Evolutionary conservation across 192 early-diverging fungal species (phyloP).

Genomic region (Coemansia asiatica): DNA sequence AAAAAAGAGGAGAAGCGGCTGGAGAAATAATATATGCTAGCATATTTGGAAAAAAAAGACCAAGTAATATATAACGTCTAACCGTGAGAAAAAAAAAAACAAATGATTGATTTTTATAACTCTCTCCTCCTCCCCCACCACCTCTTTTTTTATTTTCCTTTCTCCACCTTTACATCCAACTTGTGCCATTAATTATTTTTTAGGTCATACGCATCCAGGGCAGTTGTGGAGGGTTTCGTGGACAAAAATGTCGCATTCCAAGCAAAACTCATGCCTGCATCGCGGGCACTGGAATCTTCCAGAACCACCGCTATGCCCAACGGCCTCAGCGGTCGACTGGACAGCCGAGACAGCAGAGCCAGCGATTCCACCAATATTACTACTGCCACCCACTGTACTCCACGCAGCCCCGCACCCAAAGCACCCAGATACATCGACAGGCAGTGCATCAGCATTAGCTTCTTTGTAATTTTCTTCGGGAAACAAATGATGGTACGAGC

Average conservation of each 20-base stretch:
- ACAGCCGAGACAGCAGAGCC: too few species aligned
- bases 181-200: neutral
- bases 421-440: slow-evolving; percentile 31
- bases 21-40: neutral
- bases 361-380: neutral
- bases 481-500: slow-evolving; percentile 94
- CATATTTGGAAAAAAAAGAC: neutral
- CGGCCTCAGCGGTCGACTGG: too few species aligned
- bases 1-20: neutral
- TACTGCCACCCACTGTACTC: neutral
- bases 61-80: neutral
- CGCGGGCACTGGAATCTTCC: slow-evolving; percentile 68
- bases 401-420: slow-evolving; percentile 41
- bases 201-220: slow-evolving; percentile 60
- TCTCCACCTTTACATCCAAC: neutral
- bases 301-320: neutral
- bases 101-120: neutral
- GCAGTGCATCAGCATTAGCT: slow-evolving; percentile 11
- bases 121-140: neutral
- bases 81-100: slow-evolving; percentile 5
- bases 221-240: slow-evolving; percentile 94
- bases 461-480: slow-evolving; percentile 85
- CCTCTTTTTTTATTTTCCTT: neutral
- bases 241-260: slow-evolving; percentile 90
- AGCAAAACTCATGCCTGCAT: slow-evolving; percentile 78